Base-by-base conservation (phyloP, 768 basidiomycete genomes). In the Infundibulicybe gibba region DNA sequence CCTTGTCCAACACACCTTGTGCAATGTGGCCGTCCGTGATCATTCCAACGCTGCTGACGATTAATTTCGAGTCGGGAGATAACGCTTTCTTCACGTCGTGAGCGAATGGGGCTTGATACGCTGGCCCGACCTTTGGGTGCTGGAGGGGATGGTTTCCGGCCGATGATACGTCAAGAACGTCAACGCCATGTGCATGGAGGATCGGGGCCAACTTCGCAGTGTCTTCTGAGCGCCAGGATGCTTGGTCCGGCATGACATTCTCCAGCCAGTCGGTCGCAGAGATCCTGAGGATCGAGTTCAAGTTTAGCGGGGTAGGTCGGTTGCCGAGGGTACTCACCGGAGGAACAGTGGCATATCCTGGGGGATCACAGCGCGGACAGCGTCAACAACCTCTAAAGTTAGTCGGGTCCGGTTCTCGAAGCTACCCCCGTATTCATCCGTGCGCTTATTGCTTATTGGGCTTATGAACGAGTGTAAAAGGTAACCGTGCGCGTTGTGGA, bases 261-360 rank as follows among this genome's bases (percentile, higher is more conserved):
- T 75, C 74, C 8, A 80, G 63, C 76, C 84, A 82, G 49, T 85
- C 85, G 2, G 75, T 76, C 6, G 79, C 85, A 33, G 75, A 77
- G 19, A 86, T 55, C 15, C 74, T 71, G 34, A 34, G 4, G 15
- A 19, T 21, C 13, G n/a, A 17, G 25, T 40, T 46, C 16, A 40
- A 17, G 10, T 10, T 2, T 16, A 10, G 35, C 41, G 40, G 21
- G 14, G n/a, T n/a, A 19, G 25, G 33, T 45, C 9, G 49, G 44
- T 47, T 11, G 32, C 13, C 15, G 68, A 49, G 21, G 32, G 17
- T 20, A 41, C 64, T 15, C 46, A 74, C 75, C 83, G 72, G 46
- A 77, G 65, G 59, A 84, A 81, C 19, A 86, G 62, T 2, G 85
- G 80, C 63, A 75, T 74, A 15, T 68, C 59, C 3, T 61, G 58